These are phyloP conservation scores for Vaccinium myrtillus DNA, from an alignment of 148 eudicot species.

Conservation along the genomic window DNA sequence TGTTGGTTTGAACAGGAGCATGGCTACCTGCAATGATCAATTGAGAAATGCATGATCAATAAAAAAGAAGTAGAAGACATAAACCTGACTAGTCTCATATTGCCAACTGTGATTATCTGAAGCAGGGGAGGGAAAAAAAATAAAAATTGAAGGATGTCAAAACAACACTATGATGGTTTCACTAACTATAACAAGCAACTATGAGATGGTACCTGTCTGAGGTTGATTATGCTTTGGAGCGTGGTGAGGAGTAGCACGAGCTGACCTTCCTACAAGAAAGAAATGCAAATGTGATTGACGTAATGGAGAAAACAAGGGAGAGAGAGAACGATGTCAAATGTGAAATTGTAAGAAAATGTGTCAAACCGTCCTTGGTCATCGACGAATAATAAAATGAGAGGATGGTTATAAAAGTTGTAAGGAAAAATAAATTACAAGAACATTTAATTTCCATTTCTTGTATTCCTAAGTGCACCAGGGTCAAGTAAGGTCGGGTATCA, in stretches of 20 bases:
- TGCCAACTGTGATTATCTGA: background rate
- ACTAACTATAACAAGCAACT: background rate
- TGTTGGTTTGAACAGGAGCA: conserved; percentile 6
- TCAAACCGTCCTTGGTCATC: no score
- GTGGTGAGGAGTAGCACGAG: background rate
- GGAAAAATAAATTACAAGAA: no score
- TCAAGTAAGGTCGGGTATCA: no score
- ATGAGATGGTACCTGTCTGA: background rate
- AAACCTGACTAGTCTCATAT: background rate
- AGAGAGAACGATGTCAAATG: background rate
- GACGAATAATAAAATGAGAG: no score
- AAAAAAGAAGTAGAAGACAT: background rate
- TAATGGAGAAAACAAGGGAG: background rate
- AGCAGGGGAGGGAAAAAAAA: background rate
- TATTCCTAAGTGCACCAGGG: no score
- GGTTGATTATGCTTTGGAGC: background rate
- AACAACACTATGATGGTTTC: background rate
- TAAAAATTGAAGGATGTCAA: background rate
- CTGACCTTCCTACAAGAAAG: background rate
- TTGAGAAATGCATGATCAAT: background rate
- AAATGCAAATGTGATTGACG: background rate
- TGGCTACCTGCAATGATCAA: conserved; percentile 33
- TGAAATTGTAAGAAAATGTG: no score
- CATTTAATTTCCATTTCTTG: no score
- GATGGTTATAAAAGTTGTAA: no score